phyloP scores from a whole-genome alignment of 495 filamentous ascomycete genomes.

The Immersiella caudata region DNA sequence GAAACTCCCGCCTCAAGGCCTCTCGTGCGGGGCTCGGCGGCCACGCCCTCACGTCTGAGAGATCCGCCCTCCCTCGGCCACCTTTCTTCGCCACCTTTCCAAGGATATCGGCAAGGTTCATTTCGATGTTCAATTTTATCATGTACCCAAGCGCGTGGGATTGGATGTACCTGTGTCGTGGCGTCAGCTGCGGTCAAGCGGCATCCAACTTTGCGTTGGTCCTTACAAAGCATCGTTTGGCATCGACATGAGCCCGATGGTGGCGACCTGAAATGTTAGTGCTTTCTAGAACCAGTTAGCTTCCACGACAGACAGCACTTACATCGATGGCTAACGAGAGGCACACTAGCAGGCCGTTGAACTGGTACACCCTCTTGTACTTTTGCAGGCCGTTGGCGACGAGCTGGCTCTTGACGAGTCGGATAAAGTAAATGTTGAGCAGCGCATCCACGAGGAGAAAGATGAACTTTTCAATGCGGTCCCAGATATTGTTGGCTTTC shows the following conservation, averaged over 20 bases:
- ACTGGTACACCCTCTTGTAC: conserved; percentile 51
- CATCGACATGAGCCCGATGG: conserved; percentile 39
- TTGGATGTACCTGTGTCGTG: conserved; percentile 47
- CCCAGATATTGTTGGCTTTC: conserved; percentile 52
- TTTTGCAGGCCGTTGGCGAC: conserved; percentile 52
- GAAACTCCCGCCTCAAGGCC: neutral
- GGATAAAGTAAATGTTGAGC: conserved; percentile 56
- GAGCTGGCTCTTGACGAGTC: conserved; percentile 47
- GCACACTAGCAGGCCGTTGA: conserved; percentile 55
- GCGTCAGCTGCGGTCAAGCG: neutral
- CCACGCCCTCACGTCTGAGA: neutral
- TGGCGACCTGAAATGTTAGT: conserved; percentile 23
- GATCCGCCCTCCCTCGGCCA: neutral
- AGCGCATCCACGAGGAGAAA: conserved; percentile 49
- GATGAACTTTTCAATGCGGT: conserved; percentile 52
- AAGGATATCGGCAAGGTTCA: conserved; percentile 57
- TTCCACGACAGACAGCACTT: neutral
- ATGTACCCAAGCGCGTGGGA: conserved; percentile 55
- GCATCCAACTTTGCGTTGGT: too few species aligned
- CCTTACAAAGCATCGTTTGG: conserved; percentile 34
- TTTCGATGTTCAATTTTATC: conserved; percentile 56
- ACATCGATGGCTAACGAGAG: conserved; percentile 55
- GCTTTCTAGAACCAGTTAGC: neutral
- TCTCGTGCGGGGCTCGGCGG: neutral
- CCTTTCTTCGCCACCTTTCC: conserved; percentile 37